These are phyloP conservation scores for Phyllosticta capitalensis DNA, from an alignment of 2,329 filamentous ascomycete species.

Conservation along the genomic window DNA sequence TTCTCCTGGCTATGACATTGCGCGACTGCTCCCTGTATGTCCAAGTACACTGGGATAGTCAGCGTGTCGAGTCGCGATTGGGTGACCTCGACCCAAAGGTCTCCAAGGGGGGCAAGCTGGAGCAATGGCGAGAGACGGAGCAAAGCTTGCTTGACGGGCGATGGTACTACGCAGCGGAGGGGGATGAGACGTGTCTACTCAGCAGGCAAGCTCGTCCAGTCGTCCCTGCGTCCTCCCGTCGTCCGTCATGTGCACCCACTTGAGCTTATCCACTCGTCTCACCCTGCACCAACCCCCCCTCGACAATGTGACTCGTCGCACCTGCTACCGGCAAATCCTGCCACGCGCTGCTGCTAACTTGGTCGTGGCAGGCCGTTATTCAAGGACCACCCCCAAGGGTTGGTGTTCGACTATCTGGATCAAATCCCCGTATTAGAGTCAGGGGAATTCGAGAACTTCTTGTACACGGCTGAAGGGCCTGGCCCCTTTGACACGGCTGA, in stretches of 20 bases:
- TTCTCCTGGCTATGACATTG: conserved; percentile 38
- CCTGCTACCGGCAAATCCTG: neutral
- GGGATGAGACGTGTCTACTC: conserved; percentile 10
- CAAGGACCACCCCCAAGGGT: neutral
- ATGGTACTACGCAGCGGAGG: conserved; percentile 1
- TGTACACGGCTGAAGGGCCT: no score
- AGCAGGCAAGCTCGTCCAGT: conserved; percentile 5
- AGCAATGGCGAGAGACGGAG: conserved; percentile 10
- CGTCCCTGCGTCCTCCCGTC: neutral
- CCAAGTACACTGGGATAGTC: conserved; percentile 16
- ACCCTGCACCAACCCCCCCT: neutral
- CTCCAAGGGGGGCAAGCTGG: conserved; percentile 7
- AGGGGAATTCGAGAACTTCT: no score
- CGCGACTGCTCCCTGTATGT: conserved; percentile 40
- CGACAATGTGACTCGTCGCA: neutral
- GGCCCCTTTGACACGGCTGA: no score
- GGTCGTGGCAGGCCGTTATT: neutral
- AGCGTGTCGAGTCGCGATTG: conserved; percentile 31
- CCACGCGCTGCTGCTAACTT: neutral
- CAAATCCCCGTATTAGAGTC: no score
- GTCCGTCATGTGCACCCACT: conserved; percentile 1
- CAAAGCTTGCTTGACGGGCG: neutral
- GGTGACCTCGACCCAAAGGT: conserved; percentile 39
- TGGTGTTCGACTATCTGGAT: no score
- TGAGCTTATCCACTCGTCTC: neutral